phyloP scores from a whole-genome alignment of 495 filamentous ascomycete genomes.

The Penicillium argentinense region DNA sequence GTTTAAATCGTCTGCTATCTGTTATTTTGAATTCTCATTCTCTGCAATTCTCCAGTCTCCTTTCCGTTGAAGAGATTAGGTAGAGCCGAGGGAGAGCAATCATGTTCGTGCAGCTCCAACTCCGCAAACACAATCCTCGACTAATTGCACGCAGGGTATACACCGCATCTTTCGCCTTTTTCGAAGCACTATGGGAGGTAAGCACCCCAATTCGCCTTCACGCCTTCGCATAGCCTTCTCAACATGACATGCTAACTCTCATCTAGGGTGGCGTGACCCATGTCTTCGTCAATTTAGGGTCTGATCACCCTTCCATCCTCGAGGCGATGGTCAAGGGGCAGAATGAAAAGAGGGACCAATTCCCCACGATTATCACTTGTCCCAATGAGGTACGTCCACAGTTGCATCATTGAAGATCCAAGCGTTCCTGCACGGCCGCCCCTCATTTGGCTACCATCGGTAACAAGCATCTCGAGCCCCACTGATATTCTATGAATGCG shows the following conservation, averaged over 20 bases:
- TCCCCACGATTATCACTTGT: conserved; percentile 88
- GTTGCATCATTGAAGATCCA: conserved; percentile 4
- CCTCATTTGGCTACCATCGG: not conserved
- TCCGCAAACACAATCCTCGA: not conserved
- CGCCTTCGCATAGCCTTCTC: no score
- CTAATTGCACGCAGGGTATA: conserved; percentile 45
- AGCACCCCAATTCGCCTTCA: not conserved
- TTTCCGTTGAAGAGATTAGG: not conserved
- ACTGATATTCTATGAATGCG: conserved; percentile 1
- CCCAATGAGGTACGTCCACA: conserved; percentile 66
- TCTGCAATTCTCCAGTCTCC: not conserved
- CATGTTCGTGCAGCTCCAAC: conserved; percentile 6
- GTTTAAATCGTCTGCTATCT: not conserved
- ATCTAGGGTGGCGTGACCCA: conserved; percentile 77
- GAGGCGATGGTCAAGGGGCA: conserved; percentile 96
- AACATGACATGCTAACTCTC: not conserved
- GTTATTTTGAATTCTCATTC: not conserved
- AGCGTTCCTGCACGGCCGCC: not conserved
- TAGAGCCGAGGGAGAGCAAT: not conserved
- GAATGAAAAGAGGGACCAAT: conserved; percentile 60
- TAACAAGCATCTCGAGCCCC: not conserved
- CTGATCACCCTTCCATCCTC: conserved; percentile 90
- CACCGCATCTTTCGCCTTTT: conserved; percentile 84
- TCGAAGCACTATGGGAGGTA: conserved; percentile 87
- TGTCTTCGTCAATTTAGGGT: conserved; percentile 92